phyloP scores from a whole-genome alignment of 73 alveolate genomes.

The Paramecium sonneborni region DNA sequence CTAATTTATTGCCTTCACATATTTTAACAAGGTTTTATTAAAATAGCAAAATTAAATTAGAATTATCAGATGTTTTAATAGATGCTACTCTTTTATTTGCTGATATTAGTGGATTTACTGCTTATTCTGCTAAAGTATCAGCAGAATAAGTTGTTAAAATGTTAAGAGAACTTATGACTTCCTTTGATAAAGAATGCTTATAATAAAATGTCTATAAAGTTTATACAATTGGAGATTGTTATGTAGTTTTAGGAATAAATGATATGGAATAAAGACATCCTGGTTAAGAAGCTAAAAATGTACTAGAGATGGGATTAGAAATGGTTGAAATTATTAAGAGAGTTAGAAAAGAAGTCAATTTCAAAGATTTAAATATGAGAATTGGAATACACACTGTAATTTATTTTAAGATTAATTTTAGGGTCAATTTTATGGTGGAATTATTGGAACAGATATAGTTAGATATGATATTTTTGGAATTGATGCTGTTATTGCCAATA shows the following conservation, averaged over 20 bases:
- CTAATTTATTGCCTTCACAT: conserved; percentile 49
- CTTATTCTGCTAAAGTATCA: conserved; percentile 75
- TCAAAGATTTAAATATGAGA: conserved; percentile 62
- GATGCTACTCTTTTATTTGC: conserved; percentile 86
- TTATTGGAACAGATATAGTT: conserved; percentile 66
- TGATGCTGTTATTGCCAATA: conserved; percentile 64
- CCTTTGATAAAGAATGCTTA: conserved; percentile 60
- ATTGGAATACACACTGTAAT: conserved; percentile 60
- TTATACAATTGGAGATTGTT: conserved; percentile 65
- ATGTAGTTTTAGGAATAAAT: conserved; percentile 58
- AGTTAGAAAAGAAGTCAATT: conserved; percentile 37
- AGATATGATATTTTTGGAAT: conserved; percentile 67
- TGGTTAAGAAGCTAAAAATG: conserved; percentile 61
- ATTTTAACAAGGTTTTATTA: conserved; percentile 64
- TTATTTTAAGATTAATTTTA: neutral
- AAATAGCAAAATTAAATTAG: conserved; percentile 74
- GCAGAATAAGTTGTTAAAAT: conserved; percentile 83
- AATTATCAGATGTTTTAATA: conserved; percentile 78
- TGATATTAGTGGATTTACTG: conserved; percentile 84
- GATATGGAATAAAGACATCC: conserved; percentile 60
- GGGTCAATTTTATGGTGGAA: conserved; percentile 64
- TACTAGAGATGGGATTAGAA: conserved; percentile 50
- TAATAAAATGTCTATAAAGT: conserved; percentile 54
- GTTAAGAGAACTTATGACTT: conserved; percentile 62
- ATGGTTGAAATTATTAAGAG: conserved; percentile 52